Evolutionary conservation across 441 rosid genomes (phyloP).

Genomic region (Erodium texanum): DNA sequence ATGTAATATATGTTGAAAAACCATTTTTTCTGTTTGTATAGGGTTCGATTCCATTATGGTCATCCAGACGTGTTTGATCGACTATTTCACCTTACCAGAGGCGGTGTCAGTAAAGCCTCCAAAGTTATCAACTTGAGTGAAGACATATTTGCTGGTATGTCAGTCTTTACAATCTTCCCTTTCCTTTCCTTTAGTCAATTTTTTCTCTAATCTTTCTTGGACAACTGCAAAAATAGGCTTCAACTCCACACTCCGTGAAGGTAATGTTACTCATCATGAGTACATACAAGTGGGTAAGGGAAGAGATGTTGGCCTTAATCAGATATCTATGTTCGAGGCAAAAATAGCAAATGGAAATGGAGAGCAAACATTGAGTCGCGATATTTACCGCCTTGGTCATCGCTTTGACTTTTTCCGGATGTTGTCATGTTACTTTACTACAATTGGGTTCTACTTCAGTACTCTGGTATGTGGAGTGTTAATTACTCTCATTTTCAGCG

Average conservation of each 20-base stretch:
- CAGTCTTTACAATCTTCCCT: constrained; percentile 11
- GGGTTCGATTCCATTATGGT: constrained; percentile 99
- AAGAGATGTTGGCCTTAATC: constrained; percentile 98
- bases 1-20: no score
- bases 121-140: constrained; percentile 95
- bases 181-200: constrained; percentile 8
- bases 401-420: constrained; percentile 98
- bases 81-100: constrained; percentile 94
- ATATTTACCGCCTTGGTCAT: constrained; percentile 93
- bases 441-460: constrained; percentile 95
- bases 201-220: constrained; percentile 13
- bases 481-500: constrained; percentile 7
- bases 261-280: constrained; percentile 98
- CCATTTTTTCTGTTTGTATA: constrained; percentile 24
- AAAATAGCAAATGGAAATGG: constrained; percentile 99
- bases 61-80: constrained; percentile 99
- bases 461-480: constrained; percentile 52
- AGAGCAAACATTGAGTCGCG: constrained; percentile 96
- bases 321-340: constrained; percentile 99
- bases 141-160: constrained; percentile 94
- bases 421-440: constrained; percentile 96
- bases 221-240: constrained; percentile 48
- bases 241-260: constrained; percentile 97
- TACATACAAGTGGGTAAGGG: constrained; percentile 99
- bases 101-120: constrained; percentile 98